phyloP scores from a whole-genome alignment of 2,329 filamentous ascomycete species.

The Claviceps arundinis region DNA sequence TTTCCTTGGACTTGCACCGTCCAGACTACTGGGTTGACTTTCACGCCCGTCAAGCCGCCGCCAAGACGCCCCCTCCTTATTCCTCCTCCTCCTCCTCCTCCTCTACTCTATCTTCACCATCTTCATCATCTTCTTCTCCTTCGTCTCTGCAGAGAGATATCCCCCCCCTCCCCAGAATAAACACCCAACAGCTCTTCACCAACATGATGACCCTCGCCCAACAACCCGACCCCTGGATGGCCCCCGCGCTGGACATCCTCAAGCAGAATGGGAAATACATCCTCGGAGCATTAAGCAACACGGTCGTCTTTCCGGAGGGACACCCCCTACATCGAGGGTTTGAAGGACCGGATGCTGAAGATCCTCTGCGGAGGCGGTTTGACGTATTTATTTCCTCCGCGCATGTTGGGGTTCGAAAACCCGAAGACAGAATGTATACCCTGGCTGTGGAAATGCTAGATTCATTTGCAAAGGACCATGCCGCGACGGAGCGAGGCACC shows the following conservation, averaged over 20 bases:
- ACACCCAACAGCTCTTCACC: constrained; percentile 72
- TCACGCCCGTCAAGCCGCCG: constrained; percentile 29
- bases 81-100: too few relatives aligned
- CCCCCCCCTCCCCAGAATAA: constrained; percentile 50
- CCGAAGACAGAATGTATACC: constrained; percentile 69
- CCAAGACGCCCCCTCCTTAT: too few relatives aligned
- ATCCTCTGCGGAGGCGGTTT: constrained; percentile 55
- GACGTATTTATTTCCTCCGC: constrained; percentile 82
- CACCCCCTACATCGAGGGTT: constrained; percentile 46
- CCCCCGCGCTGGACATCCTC: constrained; percentile 62
- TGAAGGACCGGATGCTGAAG: constrained; percentile 30
- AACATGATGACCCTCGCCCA: constrained; percentile 73
- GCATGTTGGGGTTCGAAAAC: constrained; percentile 78
- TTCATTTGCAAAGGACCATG: constrained; percentile 43
- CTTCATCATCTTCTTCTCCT: too few relatives aligned
- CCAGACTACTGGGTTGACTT: constrained; percentile 56
- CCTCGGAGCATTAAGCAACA: constrained; percentile 79
- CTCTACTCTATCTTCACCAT: too few relatives aligned
- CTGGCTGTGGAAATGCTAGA: constrained; percentile 56
- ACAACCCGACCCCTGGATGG: constrained; percentile 74
- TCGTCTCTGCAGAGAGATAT: constrained; percentile 16
- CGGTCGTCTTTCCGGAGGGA: constrained; percentile 66
- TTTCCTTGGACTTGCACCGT: constrained; percentile 60
- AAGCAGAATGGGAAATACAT: constrained; percentile 51
- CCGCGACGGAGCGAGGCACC: constrained; percentile 22